phyloP scores from a whole-genome alignment of 2,329 filamentous ascomycete species.

The Calonectria henricotiae region DNA sequence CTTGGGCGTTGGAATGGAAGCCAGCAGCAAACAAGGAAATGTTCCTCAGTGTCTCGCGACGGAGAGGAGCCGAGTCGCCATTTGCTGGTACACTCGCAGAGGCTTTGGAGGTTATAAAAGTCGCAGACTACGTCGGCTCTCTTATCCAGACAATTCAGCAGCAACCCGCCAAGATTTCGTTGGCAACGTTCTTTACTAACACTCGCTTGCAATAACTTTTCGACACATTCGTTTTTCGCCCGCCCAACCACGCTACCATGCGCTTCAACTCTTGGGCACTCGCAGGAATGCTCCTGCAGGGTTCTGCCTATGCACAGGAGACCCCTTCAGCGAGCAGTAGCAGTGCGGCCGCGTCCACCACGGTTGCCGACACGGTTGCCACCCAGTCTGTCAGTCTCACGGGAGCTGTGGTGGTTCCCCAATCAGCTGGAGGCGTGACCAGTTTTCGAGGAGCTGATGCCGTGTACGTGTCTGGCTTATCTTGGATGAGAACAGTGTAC shows the following conservation, averaged over 20 bases:
- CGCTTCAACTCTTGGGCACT: not conserved
- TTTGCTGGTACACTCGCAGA: too few species aligned
- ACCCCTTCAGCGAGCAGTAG: not conserved
- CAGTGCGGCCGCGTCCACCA: too few species aligned
- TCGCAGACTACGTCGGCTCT: not conserved
- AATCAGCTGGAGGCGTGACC: not conserved
- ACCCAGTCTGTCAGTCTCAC: not conserved
- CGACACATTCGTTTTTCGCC: not conserved
- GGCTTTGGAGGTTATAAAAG: constrained; percentile 4
- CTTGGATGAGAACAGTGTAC: too few species aligned
- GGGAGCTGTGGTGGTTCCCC: not conserved
- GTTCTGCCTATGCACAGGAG: constrained; percentile 1
- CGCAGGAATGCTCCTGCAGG: constrained; percentile 11
- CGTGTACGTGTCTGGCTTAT: not conserved
- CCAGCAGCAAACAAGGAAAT: not conserved
- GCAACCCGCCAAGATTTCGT: not conserved
- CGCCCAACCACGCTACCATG: not conserved
- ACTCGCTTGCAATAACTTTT: not conserved
- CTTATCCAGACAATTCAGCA: not conserved
- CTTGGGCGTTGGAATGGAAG: constrained; percentile 8
- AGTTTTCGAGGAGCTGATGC: not conserved
- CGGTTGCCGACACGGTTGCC: too few species aligned
- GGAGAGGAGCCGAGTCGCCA: not conserved
- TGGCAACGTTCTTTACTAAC: constrained; percentile 12
- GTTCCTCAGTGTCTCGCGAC: not conserved